These are phyloP conservation scores for Daldinia decipiens DNA, from an alignment of 495 filamentous ascomycete species.

Conservation along the genomic window DNA sequence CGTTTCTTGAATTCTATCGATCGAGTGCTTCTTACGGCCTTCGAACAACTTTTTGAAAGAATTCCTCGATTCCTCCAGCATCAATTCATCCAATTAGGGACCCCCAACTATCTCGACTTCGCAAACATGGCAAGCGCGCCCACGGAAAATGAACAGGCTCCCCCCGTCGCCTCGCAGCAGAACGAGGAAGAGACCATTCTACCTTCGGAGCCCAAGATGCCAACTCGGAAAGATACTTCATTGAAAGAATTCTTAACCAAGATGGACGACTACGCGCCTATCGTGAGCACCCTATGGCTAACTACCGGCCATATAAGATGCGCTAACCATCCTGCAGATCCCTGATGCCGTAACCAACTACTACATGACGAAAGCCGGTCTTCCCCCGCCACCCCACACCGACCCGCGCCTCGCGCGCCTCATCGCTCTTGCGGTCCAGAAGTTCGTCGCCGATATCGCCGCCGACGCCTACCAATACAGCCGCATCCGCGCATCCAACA, in stretches of 20 bases:
- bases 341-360: conserved; percentile 97
- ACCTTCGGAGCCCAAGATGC: conserved; percentile 54
- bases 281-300: conserved; percentile 68
- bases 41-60: background rate
- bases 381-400: conserved; percentile 87
- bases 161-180: conserved; percentile 41
- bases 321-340: conserved; percentile 67
- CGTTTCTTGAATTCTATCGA: background rate
- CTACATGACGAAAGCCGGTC: conserved; percentile 94
- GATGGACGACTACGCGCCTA: conserved; percentile 99
- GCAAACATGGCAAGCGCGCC: conserved; percentile 38
- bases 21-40: background rate
- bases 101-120: background rate
- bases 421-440: conserved; percentile 94
- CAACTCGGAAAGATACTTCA: conserved; percentile 87
- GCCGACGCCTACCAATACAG: conserved; percentile 98
- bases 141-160: conserved; percentile 45
- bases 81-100: background rate
- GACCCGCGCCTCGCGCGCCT: conserved; percentile 89
- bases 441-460: conserved; percentile 97
- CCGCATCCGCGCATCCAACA: conserved; percentile 91
- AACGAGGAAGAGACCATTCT: conserved; percentile 31
- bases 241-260: conserved; percentile 90
- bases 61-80: background rate
- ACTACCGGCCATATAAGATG: background rate